Conservation (phyloP, 805 yeast genomes). For the Wickerhamomyces tratensis region DNA sequence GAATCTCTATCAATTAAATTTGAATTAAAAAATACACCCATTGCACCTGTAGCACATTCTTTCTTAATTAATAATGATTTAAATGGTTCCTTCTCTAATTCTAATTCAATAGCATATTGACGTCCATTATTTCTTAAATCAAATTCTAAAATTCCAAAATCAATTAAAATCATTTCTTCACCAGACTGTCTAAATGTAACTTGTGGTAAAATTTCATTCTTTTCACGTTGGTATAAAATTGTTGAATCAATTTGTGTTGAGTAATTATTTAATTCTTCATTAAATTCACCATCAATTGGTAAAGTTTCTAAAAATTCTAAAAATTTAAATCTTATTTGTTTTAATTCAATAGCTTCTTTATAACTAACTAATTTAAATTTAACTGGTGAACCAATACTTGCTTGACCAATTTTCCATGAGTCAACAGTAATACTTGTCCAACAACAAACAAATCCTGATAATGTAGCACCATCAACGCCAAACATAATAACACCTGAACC, state of each 20-base stretch:
- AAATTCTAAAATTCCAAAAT: slow-evolving; percentile 20
- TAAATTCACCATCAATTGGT: not conserved
- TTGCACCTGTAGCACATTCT: slow-evolving; percentile 18
- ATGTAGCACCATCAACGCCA: slow-evolving; percentile 22
- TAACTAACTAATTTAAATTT: slow-evolving; percentile 13
- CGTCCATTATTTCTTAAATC: slow-evolving; percentile 23
- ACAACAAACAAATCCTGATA: slow-evolving; percentile 19
- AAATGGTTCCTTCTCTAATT: not conserved
- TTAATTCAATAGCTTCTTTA: slow-evolving; percentile 15
- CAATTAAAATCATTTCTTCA: slow-evolving; percentile 22
- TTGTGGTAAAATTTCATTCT: slow-evolving; percentile 8
- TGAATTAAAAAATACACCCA: slow-evolving; percentile 17
- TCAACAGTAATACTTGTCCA: slow-evolving; percentile 18
- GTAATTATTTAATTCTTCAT: slow-evolving; percentile 2
- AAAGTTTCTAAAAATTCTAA: slow-evolving; percentile 8
- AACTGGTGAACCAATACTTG: slow-evolving; percentile 18
- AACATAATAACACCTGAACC: slow-evolving; percentile 17
- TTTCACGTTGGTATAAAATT: slow-evolving; percentile 8
- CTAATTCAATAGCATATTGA: slow-evolving; percentile 17
- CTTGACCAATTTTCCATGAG: slow-evolving; percentile 25
- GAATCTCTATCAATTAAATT: slow-evolving; percentile 5
- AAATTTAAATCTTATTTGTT: slow-evolving; percentile 10
- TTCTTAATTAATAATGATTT: slow-evolving; percentile 6
- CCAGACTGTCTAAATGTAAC: slow-evolving; percentile 21
- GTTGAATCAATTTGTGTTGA: slow-evolving; percentile 5